A percentile compares a stretch with the other conserved stretches of the same genome.
Evolutionary conservation across 2,329 filamentous ascomycete species (phyloP).

Genomic region (Colletotrichum navitas): DNA sequence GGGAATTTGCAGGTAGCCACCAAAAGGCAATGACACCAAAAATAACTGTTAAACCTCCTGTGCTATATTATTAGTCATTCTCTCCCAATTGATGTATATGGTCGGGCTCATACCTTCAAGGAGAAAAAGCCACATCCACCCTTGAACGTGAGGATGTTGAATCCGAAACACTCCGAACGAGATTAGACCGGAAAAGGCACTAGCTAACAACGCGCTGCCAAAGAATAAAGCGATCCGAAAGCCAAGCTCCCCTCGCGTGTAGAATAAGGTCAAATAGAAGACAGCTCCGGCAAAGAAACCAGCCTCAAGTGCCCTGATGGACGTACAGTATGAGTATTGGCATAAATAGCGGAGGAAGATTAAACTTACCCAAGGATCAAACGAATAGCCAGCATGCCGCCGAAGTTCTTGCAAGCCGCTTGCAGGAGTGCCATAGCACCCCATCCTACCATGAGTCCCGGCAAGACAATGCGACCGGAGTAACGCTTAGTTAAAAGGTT

Average conservation of each 20-base stretch:
- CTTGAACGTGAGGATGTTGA: constrained; percentile 16
- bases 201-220: constrained; percentile 16
- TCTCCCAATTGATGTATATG: neutral
- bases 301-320: constrained; percentile 58
- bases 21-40: constrained; percentile 19
- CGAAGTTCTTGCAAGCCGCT: constrained; percentile 57
- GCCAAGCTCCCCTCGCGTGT: constrained; percentile 60
- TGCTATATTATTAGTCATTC: too few species aligned
- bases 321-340: neutral
- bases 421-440: constrained; percentile 58
- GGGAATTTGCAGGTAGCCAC: constrained; percentile 52
- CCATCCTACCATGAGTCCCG: constrained; percentile 61
- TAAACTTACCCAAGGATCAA: constrained; percentile 55
- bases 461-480: constrained; percentile 49
- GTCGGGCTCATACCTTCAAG: constrained; percentile 5
- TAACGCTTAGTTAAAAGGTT: constrained; percentile 62
- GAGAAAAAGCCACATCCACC: constrained; percentile 25
- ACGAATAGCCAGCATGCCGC: constrained; percentile 61
- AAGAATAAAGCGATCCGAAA: constrained; percentile 48
- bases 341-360: too few species aligned
- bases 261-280: constrained; percentile 66
- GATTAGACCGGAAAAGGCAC: constrained; percentile 21
- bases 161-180: constrained; percentile 31
- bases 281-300: constrained; percentile 68
- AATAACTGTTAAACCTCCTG: constrained; percentile 18